phyloP scores from a whole-genome alignment of 768 basidiomycete genomes.

The Tricholoma flavovirens region DNA sequence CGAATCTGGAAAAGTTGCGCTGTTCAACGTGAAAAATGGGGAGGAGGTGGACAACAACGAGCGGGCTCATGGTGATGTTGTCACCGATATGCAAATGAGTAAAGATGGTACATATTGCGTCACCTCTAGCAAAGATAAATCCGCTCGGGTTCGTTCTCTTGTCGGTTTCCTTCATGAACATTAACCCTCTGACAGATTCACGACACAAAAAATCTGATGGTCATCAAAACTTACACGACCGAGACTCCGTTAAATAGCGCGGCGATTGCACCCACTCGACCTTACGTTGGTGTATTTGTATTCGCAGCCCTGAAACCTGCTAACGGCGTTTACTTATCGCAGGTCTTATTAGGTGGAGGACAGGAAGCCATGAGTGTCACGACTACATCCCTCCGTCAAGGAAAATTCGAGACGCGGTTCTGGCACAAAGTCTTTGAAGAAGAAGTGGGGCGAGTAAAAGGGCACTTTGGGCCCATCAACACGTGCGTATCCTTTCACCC shows the following conservation, averaged over 20 bases:
- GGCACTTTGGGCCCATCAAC: constrained; percentile 95
- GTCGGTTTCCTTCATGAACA: background rate
- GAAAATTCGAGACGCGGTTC: constrained; percentile 97
- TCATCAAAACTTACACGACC: constrained; percentile 89
- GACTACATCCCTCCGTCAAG: constrained; percentile 88
- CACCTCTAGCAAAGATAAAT: constrained; percentile 96
- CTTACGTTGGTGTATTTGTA: constrained; percentile 54
- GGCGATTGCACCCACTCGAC: constrained; percentile 73
- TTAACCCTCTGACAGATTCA: constrained; percentile 50
- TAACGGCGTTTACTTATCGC: background rate
- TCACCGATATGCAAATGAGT: constrained; percentile 91
- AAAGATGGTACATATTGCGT: constrained; percentile 91
- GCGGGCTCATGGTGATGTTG: constrained; percentile 77
- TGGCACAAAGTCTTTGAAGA: constrained; percentile 98
- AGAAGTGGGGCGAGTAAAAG: constrained; percentile 95
- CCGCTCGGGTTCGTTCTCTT: constrained; percentile 64
- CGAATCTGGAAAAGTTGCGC: constrained; percentile 90
- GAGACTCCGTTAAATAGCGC: constrained; percentile 97
- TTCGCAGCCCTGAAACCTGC: background rate
- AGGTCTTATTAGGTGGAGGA: constrained; percentile 92
- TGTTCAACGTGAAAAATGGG: constrained; percentile 85
- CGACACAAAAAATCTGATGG: constrained; percentile 80
- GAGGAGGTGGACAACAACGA: constrained; percentile 82
- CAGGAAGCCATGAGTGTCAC: constrained; percentile 98
- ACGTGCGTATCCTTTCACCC: constrained; percentile 54